These are phyloP conservation scores for Tephrocybe rancida DNA, from an alignment of 768 basidiomycete species.

Conservation along the genomic window DNA sequence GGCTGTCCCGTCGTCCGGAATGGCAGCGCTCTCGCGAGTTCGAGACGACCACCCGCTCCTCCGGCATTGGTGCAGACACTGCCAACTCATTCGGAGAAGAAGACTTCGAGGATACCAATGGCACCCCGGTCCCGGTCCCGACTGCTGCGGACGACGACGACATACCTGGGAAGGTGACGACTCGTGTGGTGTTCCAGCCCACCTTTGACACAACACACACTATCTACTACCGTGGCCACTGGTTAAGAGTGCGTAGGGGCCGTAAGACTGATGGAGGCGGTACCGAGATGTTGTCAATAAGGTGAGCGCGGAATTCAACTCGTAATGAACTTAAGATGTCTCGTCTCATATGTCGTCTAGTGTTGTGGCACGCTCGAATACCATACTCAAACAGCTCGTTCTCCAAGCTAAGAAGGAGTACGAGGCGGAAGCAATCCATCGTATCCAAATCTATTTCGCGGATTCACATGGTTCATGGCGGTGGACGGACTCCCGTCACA, in stretches of 20 bases:
- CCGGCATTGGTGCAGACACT: constrained; percentile 58
- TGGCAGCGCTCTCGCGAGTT: constrained; percentile 91
- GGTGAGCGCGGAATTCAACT: constrained; percentile 38
- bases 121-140: constrained; percentile 9
- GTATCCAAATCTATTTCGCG: constrained; percentile 89
- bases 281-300: constrained; percentile 77
- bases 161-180: constrained; percentile 65
- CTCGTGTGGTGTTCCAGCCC: constrained; percentile 86
- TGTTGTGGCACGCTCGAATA: constrained; percentile 82
- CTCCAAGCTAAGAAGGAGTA: constrained; percentile 89
- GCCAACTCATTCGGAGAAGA: constrained; percentile 61
- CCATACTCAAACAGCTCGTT: constrained; percentile 86
- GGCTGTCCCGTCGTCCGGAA: constrained; percentile 82
- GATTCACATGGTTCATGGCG: constrained; percentile 89
- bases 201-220: constrained; percentile 89
- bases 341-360: constrained; percentile 32
- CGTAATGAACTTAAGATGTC: constrained; percentile 8
- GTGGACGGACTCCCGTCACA: constrained; percentile 86
- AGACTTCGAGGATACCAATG: constrained; percentile 45
- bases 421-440: constrained; percentile 83
- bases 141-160: constrained; percentile 39
- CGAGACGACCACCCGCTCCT: constrained; percentile 81
- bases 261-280: constrained; percentile 70
- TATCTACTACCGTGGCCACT: constrained; percentile 84
- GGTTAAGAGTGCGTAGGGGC: constrained; percentile 74